phyloP scores from a whole-genome alignment of 192 early-diverging fungal species.

The Entomortierella beljakovae region DNA sequence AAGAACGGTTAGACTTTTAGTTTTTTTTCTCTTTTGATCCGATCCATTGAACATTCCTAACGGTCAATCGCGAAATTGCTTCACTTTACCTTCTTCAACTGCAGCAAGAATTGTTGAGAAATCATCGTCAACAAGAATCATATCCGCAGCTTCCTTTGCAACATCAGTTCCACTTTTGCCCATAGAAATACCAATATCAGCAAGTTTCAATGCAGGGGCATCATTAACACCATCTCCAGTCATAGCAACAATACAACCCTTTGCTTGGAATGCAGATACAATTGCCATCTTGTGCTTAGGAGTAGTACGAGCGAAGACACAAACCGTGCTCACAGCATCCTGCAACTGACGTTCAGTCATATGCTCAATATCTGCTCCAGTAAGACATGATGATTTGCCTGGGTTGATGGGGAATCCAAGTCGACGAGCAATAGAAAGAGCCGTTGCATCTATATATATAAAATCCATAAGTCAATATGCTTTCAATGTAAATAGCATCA shows the following conservation, averaged over 20 bases:
- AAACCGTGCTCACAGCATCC: conserved; percentile 68
- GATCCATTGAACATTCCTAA: neutral
- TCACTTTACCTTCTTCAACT: conserved; percentile 87
- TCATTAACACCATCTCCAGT: conserved; percentile 98
- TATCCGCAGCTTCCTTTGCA: conserved; percentile 95
- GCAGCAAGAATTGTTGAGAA: conserved; percentile 93
- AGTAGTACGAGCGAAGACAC: conserved; percentile 85
- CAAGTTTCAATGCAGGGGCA: conserved; percentile 91
- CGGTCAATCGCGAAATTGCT: neutral
- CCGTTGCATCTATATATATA: conserved; percentile 78
- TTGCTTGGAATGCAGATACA: conserved; percentile 87
- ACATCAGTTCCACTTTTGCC: conserved; percentile 96
- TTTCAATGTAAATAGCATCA: no score
- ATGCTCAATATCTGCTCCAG: conserved; percentile 75
- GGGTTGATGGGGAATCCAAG: conserved; percentile 84
- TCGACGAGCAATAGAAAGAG: conserved; percentile 86
- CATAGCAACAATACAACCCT: conserved; percentile 93
- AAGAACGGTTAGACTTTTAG: neutral
- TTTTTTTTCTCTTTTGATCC: neutral
- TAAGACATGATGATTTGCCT: conserved; percentile 72
- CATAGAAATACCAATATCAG: conserved; percentile 98
- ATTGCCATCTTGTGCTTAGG: conserved; percentile 94
- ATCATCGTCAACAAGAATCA: conserved; percentile 97
- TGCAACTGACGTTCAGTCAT: conserved; percentile 74
- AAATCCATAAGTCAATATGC: neutral